Evolutionary conservation across 495 filamentous ascomycete species (phyloP).

Genomic region (Penicillium longicatenatum): DNA sequence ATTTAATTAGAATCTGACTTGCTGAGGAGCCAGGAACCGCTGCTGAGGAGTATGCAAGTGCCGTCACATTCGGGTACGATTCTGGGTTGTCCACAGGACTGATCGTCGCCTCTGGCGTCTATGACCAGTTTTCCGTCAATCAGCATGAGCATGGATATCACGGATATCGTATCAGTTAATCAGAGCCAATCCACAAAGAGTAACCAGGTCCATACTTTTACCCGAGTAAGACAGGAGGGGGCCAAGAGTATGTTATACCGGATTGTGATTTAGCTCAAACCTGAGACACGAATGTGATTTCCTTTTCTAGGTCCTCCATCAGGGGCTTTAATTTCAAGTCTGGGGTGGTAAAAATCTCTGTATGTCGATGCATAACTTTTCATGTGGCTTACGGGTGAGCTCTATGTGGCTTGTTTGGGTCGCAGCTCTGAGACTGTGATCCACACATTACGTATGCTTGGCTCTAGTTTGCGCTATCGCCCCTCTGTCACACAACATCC

Average conservation of each 20-base stretch:
- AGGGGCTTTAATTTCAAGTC: too few relatives aligned
- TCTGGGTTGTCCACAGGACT: neutral
- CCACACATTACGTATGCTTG: conserved; percentile 22
- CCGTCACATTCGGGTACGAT: conserved; percentile 15
- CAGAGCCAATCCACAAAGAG: neutral
- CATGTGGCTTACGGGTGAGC: conserved; percentile 15
- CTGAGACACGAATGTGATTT: neutral
- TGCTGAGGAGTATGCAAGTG: neutral
- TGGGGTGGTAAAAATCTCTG: too few relatives aligned
- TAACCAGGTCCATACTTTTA: neutral
- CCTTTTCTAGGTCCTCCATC: neutral
- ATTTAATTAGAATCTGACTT: too few relatives aligned
- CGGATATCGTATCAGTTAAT: neutral
- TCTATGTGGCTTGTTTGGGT: conserved; percentile 16
- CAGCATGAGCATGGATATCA: conserved; percentile 7
- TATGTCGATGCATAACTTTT: neutral
- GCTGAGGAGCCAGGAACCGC: neutral
- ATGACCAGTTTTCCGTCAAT: conserved; percentile 3
- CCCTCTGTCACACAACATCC: neutral
- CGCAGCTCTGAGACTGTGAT: conserved; percentile 18
- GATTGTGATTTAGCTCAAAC: neutral
- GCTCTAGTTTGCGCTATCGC: conserved; percentile 7
- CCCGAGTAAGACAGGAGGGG: neutral
- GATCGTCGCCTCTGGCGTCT: conserved; percentile 22
- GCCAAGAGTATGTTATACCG: neutral